These are phyloP conservation scores for Wickerhamomyces rabaulensis DNA, from an alignment of 805 yeast genomes.

Conservation along the genomic window DNA sequence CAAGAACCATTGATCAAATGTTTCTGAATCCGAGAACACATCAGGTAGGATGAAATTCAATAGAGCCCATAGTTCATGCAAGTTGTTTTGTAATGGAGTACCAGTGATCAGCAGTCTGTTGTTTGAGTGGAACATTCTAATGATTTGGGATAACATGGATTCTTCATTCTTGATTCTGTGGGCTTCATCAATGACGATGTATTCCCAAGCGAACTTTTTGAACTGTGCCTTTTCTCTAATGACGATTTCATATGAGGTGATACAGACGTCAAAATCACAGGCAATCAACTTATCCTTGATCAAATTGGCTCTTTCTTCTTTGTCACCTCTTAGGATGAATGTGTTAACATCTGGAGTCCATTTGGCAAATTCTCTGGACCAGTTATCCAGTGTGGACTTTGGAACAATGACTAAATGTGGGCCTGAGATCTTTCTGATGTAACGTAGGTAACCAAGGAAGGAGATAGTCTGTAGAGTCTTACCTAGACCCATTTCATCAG, in stretches of 20 bases:
- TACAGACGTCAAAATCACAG: slow-evolving; percentile 67
- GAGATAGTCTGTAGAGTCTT: slow-evolving; percentile 79
- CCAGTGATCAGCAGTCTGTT: slow-evolving; percentile 74
- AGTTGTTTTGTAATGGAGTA: slow-evolving; percentile 75
- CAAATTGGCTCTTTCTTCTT: slow-evolving; percentile 54
- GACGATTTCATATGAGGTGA: slow-evolving; percentile 64
- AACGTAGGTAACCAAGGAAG: slow-evolving; percentile 60
- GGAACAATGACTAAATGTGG: slow-evolving; percentile 78
- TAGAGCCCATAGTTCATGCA: slow-evolving; percentile 79
- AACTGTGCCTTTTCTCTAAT: slow-evolving; percentile 67
- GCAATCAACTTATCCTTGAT: slow-evolving; percentile 44
- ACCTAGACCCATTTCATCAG: slow-evolving; percentile 86
- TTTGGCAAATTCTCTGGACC: slow-evolving; percentile 70
- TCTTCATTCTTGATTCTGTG: slow-evolving; percentile 74
- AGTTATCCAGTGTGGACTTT: slow-evolving; percentile 74
- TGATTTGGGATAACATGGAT: slow-evolving; percentile 59
- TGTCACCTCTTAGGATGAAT: slow-evolving; percentile 68
- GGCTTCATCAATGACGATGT: slow-evolving; percentile 77
- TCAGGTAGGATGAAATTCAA: slow-evolving; percentile 74
- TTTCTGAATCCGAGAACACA: slow-evolving; percentile 65
- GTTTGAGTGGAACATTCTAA: slow-evolving; percentile 64
- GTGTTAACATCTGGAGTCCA: slow-evolving; percentile 81
- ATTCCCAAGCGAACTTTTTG: slow-evolving; percentile 67
- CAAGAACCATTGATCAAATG: slow-evolving; percentile 72
- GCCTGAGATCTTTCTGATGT: slow-evolving; percentile 52